Percentiles rank a stretch among this genome's conserved stretches.
These are phyloP conservation scores for Sclerotinia minor DNA, from an alignment of 2,329 filamentous ascomycete genomes.

Conservation along the genomic window DNA sequence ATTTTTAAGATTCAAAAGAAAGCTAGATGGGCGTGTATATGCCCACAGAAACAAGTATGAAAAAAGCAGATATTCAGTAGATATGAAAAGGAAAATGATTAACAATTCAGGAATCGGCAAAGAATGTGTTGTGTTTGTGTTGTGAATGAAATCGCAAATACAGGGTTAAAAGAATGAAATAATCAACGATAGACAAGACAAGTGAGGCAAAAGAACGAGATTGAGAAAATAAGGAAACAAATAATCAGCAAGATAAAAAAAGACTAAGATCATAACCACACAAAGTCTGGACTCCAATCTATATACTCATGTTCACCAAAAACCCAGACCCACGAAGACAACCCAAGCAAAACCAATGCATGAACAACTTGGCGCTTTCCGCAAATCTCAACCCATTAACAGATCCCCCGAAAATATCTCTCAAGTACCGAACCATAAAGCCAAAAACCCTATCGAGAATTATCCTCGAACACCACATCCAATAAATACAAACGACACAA, in stretches of 20 bases:
- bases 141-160: not conserved
- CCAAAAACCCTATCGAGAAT: not conserved
- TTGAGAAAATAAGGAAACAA: slow-evolving; percentile 7
- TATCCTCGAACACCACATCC: not conserved
- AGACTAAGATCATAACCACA: not conserved
- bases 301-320: slow-evolving; percentile 3
- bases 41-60: not conserved
- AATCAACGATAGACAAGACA: slow-evolving; percentile 10
- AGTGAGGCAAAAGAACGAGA: slow-evolving; percentile 4
- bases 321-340: not conserved
- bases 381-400: not conserved
- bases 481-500: slow-evolving; percentile 6
- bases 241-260: not conserved
- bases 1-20: not conserved
- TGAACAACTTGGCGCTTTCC: slow-evolving; percentile 4
- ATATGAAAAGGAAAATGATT: slow-evolving; percentile 1
- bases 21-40: not conserved
- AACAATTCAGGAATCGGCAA: not conserved
- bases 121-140: not conserved
- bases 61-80: not conserved
- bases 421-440: not conserved
- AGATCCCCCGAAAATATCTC: not conserved
- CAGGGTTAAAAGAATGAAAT: not conserved
- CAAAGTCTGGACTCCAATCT: not conserved
- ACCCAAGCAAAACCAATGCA: not conserved